Percentiles rank a stretch among this genome's conserved stretches.
These are phyloP conservation scores for Lachancea thermotolerans DNA, from an alignment of 805 yeast species.

Conservation along the genomic window DNA sequence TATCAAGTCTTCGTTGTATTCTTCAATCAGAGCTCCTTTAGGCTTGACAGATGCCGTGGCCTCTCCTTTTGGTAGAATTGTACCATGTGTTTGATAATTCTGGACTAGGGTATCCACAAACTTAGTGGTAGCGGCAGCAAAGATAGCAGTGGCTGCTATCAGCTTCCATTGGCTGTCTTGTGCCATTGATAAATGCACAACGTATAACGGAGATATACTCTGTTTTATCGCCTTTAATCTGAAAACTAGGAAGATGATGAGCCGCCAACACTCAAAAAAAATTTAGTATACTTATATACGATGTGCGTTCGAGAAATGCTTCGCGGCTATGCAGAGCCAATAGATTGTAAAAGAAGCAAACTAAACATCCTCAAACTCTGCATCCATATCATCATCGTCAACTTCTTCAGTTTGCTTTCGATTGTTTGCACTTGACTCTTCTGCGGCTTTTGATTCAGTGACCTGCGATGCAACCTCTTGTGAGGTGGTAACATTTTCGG, in stretches of 20 bases:
- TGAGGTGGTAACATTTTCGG: neutral
- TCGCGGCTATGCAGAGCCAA: too few species aligned
- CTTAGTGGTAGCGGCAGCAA: slow-evolving; percentile 30
- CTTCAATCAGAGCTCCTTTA: slow-evolving; percentile 1
- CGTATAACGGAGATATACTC: neutral
- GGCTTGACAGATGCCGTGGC: neutral
- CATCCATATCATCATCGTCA: slow-evolving; percentile 30
- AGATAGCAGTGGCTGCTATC: slow-evolving; percentile 27
- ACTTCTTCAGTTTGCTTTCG: slow-evolving; percentile 12
- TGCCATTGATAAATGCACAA: neutral
- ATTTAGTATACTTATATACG: too few species aligned
- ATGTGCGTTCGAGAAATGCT: too few species aligned
- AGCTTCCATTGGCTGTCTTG: slow-evolving; percentile 19
- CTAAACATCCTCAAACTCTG: slow-evolving; percentile 32
- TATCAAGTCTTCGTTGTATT: slow-evolving; percentile 61
- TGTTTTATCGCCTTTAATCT: too few species aligned
- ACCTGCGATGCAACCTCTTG: slow-evolving; percentile 12
- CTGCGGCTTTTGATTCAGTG: slow-evolving; percentile 8
- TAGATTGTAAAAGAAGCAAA: neutral
- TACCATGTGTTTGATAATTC: slow-evolving; percentile 10
- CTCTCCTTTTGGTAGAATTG: neutral
- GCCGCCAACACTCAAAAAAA: too few species aligned
- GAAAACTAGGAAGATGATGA: too few species aligned
- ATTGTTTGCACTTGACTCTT: neutral
- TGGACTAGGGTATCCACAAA: slow-evolving; percentile 27